These are phyloP conservation scores for Murraya paniculata DNA, from an alignment of 345 rosid species.

Conservation along the genomic window DNA sequence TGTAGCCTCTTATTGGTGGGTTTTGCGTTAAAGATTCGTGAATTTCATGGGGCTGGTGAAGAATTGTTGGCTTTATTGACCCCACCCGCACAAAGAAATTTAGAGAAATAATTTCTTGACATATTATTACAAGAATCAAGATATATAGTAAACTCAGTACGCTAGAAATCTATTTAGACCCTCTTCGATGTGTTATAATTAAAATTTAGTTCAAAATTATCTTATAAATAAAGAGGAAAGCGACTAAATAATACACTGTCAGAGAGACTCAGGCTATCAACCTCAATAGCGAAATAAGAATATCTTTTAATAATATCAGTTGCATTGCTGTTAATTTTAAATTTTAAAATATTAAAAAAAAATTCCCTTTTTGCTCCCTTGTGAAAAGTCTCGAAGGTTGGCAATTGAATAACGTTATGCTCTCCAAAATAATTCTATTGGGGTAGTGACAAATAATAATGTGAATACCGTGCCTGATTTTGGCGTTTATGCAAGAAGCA, in stretches of 20 bases:
- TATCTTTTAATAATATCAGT: too few species aligned
- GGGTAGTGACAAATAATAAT: not conserved
- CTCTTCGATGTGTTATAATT: too few species aligned
- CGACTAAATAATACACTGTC: not conserved
- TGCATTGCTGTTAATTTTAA: too few species aligned
- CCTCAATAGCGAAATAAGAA: too few species aligned
- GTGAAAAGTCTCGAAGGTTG: not conserved
- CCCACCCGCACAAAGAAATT: not conserved
- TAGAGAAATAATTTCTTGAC: not conserved
- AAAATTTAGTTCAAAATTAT: too few species aligned
- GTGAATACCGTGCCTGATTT: too few species aligned
- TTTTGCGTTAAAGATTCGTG: not conserved
- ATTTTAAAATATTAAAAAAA: too few species aligned
- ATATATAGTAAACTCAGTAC: too few species aligned
- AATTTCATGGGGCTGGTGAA: constrained; percentile 8
- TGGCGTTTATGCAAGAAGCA: too few species aligned
- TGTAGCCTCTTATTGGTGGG: not conserved
- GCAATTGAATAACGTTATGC: not conserved
- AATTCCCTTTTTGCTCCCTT: not conserved
- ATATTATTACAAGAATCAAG: not conserved
- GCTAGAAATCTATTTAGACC: too few species aligned
- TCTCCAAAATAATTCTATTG: not conserved
- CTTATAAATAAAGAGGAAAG: too few species aligned
- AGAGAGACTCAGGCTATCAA: not conserved
- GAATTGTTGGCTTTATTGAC: constrained; percentile 8